These are phyloP conservation scores for Euphorbia schlechtendalii DNA, from an alignment of 441 rosid species.

Conservation along the genomic window DNA sequence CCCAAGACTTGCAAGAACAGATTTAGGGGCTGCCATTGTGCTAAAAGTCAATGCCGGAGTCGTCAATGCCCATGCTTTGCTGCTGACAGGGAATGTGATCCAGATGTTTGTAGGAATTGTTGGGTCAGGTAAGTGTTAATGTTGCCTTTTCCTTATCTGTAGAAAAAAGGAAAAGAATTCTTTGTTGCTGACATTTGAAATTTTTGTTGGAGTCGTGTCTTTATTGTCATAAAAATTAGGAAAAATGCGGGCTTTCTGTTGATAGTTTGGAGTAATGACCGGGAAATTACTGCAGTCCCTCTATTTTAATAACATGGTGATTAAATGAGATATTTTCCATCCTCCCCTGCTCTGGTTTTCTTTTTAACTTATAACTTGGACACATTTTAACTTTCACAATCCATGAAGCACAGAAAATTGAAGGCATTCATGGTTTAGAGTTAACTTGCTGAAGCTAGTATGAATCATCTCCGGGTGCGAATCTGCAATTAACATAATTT, in stretches of 20 bases:
- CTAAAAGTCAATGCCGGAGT: constrained; percentile 98
- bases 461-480: no score
- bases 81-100: constrained; percentile 98
- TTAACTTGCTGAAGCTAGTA: no score
- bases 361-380: no score
- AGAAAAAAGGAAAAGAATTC: neutral
- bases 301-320: neutral
- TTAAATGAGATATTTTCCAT: no score
- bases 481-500: no score
- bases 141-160: neutral
- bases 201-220: neutral
- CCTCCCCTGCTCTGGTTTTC: no score
- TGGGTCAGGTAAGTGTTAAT: constrained; percentile 77
- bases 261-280: neutral
- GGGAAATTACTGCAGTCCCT: neutral
- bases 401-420: no score
- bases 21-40: constrained; percentile 99
- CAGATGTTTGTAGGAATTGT: constrained; percentile 98
- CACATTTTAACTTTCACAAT: no score
- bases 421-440: no score
- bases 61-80: constrained; percentile 99
- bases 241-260: neutral
- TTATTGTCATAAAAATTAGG: neutral
- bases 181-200: neutral
- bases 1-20: constrained; percentile 99